Conservation (phyloP, 495 filamentous ascomycete genomes). For the Penicillium goetzii region DNA sequence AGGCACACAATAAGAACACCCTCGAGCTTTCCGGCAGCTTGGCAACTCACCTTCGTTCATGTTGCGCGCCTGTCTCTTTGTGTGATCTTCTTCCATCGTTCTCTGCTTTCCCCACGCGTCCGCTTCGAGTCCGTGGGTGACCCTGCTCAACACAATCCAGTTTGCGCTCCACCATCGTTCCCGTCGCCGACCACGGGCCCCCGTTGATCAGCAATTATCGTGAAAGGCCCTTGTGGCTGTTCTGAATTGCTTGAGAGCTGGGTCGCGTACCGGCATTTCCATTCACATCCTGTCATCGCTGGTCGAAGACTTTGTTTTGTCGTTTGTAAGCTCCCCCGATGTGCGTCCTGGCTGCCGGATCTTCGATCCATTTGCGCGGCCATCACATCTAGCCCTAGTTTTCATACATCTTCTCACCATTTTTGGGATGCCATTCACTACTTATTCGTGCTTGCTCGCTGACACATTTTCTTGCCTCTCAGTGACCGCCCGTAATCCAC, state of each 20-base stretch:
- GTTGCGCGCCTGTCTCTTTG: background rate
- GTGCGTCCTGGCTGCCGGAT: constrained; percentile 9
- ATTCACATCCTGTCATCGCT: constrained; percentile 15
- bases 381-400: background rate
- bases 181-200: constrained; percentile 19
- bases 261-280: constrained; percentile 5
- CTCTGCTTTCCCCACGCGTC: constrained; percentile 29
- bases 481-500: constrained; percentile 17
- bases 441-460: constrained; percentile 9
- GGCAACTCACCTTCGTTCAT: constrained; percentile 7
- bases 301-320: constrained; percentile 17
- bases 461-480: constrained; percentile 13
- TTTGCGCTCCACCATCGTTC: constrained; percentile 33
- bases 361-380: background rate
- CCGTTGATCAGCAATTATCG: constrained; percentile 31
- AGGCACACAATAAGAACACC: background rate
- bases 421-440: background rate
- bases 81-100: background rate
- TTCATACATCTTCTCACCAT: background rate
- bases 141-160: constrained; percentile 21
- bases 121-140: constrained; percentile 26
- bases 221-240: constrained; percentile 3
- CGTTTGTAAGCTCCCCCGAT: constrained; percentile 21
- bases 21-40: background rate
- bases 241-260: background rate